Base-by-base conservation (phyloP, 208 protist genomes). In the Leishmania amazonensis region DNA sequence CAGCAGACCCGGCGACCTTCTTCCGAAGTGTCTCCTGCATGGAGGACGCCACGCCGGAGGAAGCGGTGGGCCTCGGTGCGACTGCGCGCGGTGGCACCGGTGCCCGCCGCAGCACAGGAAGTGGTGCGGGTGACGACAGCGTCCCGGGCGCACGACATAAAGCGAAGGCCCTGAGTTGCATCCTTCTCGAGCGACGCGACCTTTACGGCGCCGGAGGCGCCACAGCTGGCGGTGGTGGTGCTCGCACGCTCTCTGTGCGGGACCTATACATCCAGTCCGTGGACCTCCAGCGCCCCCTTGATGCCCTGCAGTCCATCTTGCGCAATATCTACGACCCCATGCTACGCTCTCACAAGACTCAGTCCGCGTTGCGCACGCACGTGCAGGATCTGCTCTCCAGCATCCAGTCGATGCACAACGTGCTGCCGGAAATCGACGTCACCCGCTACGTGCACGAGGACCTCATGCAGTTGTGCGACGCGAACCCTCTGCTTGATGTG, bases 301-400 rank as follows among this genome's bases (percentile, higher is more conserved):
- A 90, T 40, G 73, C 76, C n/a, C 85, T 98, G 71, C 88, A 96
- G 85, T 31, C 75, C 0, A 76, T 92, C 7, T 81, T 98, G 60
- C 85, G 90, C 75, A 68, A 83, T 72, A 85, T 98, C 47, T 98
- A 95, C 81, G 95, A 96, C 62, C 93, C 93, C 13, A 82, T 96
- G 68, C 79, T 94, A 31, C 83, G 79, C 35, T 68, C 75, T 19
- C 83, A 81, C 71, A 84, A 91, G 76, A 87, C 83, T 31, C 87
- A 92, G 60, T 80, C 85, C 13, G 64, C 76, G 71, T 85, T 96
- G 62, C 87, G 89, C 21, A 83, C 85, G 17, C 87, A 91, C 73
- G 86, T 96, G 75, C 93, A 95, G 71, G 95, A 98, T 53, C 75
- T 98, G 8, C 79, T 95, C 40, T 91, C 86, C 49, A 88, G 89